A percentile compares a stretch with the other conserved stretches of the same genome.
These are phyloP conservation scores for Aspergillus fischeri DNA, from an alignment of 2,329 filamentous ascomycete species.

Conservation along the genomic window DNA sequence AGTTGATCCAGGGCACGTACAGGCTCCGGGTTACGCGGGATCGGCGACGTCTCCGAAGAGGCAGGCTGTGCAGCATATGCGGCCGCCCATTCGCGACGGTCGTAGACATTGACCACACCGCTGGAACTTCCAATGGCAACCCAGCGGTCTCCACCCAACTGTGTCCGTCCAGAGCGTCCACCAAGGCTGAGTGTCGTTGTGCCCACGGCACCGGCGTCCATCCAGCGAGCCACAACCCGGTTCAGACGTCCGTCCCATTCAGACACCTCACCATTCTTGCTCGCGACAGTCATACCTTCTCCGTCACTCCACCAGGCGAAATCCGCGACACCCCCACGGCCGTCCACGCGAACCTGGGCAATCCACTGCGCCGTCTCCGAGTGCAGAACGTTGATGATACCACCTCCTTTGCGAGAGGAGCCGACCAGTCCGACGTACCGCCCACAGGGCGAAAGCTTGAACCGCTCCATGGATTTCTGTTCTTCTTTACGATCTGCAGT, in stretches of 20 bases:
- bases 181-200: constrained; percentile 80
- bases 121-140: constrained; percentile 80
- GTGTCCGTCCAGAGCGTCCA: constrained; percentile 34
- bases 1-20: constrained; percentile 75
- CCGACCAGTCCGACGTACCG: constrained; percentile 80
- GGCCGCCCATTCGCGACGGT: constrained; percentile 62
- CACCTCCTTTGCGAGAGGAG: constrained; percentile 77
- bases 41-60: constrained; percentile 30
- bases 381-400: constrained; percentile 80
- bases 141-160: constrained; percentile 75
- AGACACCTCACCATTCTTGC: constrained; percentile 82
- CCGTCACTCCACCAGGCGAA: constrained; percentile 91
- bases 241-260: constrained; percentile 73
- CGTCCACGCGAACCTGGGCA: constrained; percentile 74
- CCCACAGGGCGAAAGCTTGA: constrained; percentile 83
- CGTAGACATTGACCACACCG: constrained; percentile 91
- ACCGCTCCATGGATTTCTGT: constrained; percentile 85
- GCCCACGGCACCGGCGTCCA: constrained; percentile 82
- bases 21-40: constrained; percentile 68
- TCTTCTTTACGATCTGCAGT: constrained; percentile 69
- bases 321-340: constrained; percentile 77
- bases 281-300: constrained; percentile 74
- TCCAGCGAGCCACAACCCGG: constrained; percentile 76
- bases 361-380: constrained; percentile 82
- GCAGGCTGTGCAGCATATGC: constrained; percentile 31